A percentile compares a stretch with the other conserved stretches of the same genome.
phyloP scores from a whole-genome alignment of 2,329 filamentous ascomycete genomes.

The Pseudogymnoascus sp. region DNA sequence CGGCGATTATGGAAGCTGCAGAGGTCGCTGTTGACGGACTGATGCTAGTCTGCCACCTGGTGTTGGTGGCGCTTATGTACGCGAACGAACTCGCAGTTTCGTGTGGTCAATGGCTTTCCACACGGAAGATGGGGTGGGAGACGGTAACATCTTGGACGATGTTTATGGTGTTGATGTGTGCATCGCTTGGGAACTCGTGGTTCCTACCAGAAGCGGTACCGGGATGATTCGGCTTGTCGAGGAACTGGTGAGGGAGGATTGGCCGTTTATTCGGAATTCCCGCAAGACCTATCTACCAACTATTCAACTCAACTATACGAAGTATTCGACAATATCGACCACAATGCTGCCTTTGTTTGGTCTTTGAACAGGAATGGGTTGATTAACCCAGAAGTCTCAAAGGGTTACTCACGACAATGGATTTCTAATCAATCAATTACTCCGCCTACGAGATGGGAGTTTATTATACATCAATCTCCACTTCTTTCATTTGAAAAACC shows the following conservation, averaged over 20 bases:
- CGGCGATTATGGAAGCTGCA: slow-evolving; percentile 7
- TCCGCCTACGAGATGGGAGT: neutral
- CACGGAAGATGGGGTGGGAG: slow-evolving; percentile 4
- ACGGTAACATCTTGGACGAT: neutral
- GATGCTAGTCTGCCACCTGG: slow-evolving; percentile 1
- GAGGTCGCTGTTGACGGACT: slow-evolving; percentile 1
- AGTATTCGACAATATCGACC: neutral
- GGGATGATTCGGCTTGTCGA: neutral
- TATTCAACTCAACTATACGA: neutral
- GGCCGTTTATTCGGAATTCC: neutral
- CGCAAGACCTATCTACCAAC: neutral
- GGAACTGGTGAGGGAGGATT: neutral
- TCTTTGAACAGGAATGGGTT: neutral
- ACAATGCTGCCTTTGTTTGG: neutral
- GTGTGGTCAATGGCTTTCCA: slow-evolving; percentile 4
- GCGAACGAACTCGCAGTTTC: slow-evolving; percentile 1
- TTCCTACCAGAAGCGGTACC: neutral
- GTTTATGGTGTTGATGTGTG: slow-evolving; percentile 1
- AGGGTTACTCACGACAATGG: neutral
- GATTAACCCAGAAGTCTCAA: neutral
- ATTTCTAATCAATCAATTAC: too few species aligned
- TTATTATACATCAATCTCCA: neutral
- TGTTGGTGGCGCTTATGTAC: slow-evolving; percentile 7
- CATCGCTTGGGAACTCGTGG: slow-evolving; percentile 4
- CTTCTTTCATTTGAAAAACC: neutral